Base-by-base conservation (phyloP, 345 rosid species). In the Rhodomyrtus tomentosa region DNA sequence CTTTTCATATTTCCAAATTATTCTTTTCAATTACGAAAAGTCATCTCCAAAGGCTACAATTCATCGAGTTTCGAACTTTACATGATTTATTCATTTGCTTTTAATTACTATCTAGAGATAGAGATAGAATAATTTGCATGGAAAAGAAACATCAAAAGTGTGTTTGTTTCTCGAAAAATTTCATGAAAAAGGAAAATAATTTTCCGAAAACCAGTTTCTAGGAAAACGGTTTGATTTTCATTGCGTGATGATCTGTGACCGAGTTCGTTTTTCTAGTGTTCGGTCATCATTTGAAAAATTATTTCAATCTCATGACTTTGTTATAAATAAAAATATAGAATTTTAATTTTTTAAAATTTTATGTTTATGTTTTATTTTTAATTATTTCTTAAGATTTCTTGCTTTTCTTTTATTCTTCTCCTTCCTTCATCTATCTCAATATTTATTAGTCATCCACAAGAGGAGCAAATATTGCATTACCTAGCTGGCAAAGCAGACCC, bases 401-500 rank as follows among this genome's bases (percentile, higher is more conserved):
- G 42, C 42, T 40, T 40, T 40, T 40, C 42, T 40, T 40, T 40
- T 6, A 4, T 40, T 6, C 42, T 40, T 40, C 40, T 38, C 5
- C 42, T 40, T 40, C 42, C 36, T 27, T 59, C 73, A 15, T 27
- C 15, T 59, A 6, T 59, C 74, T 59, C 40, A 15, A 29, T 29
- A 59, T 59, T 59, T 29, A 29, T 32, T 59, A 16, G 74, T 59
- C 74, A 59, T 15, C 74, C 51, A 58, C 6, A 73, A 68, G 51
- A 55, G 21, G 11, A 32, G 54, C 51, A 50, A 79, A 50, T 36
- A 38, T 18, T 36, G 72, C 45, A n/a, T 21, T 83, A 97, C 98
- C 96, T 97, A 98, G 87, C 98, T 97, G 98, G 87, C 98, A 97
- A 50, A 95, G 94, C 81, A 97, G 98, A 85, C 98, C 99, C 87